Base-by-base conservation (phyloP, 495 filamentous ascomycete genomes). In the Schizothecium vesticola region DNA sequence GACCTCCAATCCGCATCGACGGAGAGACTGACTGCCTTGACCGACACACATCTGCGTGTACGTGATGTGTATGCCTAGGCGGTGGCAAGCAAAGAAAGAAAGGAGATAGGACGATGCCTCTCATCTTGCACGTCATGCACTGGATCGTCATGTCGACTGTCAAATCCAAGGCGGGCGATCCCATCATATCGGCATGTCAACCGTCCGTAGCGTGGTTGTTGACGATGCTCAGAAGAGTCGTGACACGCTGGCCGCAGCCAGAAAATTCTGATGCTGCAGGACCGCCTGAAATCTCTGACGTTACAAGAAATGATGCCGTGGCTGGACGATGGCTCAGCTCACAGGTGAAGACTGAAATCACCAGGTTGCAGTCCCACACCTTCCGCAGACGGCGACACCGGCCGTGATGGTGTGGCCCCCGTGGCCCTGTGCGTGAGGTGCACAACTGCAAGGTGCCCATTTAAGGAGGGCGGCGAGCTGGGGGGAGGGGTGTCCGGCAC, bases 381-480 rank as follows among this genome's bases (percentile, higher is more conserved):
- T 69, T 55, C n/a, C 21, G 31, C 24, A 69, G 63, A 71, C 71
- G 71, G 71, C 71, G 71, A 73, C 61, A 71, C 71, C 71, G 71
- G 71, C 51, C 24, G 55, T 36, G 12, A 29, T 65, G 66, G 26
- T 68, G 69, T 64, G 61, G 66, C 63, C 63, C 67, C 64, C 56
- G 60, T 29, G 43, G 21, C 58, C 65, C 28, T 58, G 43, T 36
- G 26, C 23, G 56, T 68, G 62, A 64, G 28, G 29, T 65, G 33
- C 43, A 33, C 31, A 33, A 21, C 63, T 57, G 64, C 68, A 60
- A 59, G 56, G 56, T 43, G 67, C 67, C 60, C 67, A 64, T 63
- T 51, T 8, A 16, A n/a, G 43, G 31, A 12, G 31, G 11, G 31
- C 31, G 31, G 3, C 31, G 31, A 33, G 43, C 67, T 64, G 33